Conservation (phyloP, 192 early-diverging fungal species). For the Radiomyces spectabilis region DNA sequence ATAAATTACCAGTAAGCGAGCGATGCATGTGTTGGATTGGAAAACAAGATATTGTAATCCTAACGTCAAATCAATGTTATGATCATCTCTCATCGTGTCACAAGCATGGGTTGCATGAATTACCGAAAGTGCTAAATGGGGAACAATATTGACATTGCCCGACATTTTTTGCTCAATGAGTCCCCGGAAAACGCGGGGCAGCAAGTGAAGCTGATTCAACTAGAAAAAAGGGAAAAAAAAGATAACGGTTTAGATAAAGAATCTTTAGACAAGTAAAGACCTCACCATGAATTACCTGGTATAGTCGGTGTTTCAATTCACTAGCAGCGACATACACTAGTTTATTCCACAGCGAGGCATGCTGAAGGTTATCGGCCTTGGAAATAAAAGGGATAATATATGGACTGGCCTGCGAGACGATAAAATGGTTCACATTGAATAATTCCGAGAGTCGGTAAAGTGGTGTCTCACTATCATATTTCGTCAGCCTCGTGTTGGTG, state of each 20-base stretch:
- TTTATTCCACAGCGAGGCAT: constrained; percentile 28
- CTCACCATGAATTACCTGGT: constrained; percentile 43
- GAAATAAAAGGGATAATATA: constrained; percentile 61
- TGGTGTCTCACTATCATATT: constrained; percentile 59
- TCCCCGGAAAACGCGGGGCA: constrained; percentile 48
- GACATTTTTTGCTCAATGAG: constrained; percentile 58
- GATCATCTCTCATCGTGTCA: too few species aligned
- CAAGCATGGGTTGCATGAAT: too few species aligned
- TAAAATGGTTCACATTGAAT: constrained; percentile 83
- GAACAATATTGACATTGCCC: constrained; percentile 67
- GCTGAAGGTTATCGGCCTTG: constrained; percentile 31
- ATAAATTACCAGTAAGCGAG: constrained; percentile 43
- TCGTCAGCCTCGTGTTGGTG: too few species aligned
- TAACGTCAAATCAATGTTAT: too few species aligned
- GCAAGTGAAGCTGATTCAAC: constrained; percentile 50
- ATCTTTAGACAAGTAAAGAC: too few species aligned
- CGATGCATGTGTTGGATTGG: constrained; percentile 57
- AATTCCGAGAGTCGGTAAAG: constrained; percentile 61
- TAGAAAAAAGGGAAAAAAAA: too few species aligned
- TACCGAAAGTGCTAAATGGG: constrained; percentile 41
- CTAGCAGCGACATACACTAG: constrained; percentile 40
- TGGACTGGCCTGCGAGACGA: constrained; percentile 70
- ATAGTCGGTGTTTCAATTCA: constrained; percentile 55
- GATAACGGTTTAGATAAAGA: too few species aligned
- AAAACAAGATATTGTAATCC: constrained; percentile 60